A percentile compares a stretch with the other conserved stretches of the same genome.
These are phyloP conservation scores for Melanogaster broomeanus DNA, from an alignment of 768 basidiomycete species.

Conservation along the genomic window DNA sequence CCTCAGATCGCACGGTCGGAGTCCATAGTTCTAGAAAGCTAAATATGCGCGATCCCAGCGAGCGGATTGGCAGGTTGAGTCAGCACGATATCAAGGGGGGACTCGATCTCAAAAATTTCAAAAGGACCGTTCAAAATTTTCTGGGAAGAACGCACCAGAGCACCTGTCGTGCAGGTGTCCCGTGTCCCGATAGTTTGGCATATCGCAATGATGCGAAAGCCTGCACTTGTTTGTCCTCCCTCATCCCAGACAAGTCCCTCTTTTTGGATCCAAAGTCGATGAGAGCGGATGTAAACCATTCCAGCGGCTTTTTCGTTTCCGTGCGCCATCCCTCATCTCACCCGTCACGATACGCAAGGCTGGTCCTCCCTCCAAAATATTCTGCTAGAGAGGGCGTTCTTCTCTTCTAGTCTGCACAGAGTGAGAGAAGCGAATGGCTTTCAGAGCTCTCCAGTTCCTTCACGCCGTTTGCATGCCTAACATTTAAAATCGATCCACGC, in stretches of 20 bases:
- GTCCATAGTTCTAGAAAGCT: neutral
- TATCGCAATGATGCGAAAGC: too few species aligned
- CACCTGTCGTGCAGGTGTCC: constrained; percentile 22
- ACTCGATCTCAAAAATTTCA: constrained; percentile 21
- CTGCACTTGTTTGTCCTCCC: constrained; percentile 16
- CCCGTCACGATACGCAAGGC: constrained; percentile 5
- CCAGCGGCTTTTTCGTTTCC: constrained; percentile 30
- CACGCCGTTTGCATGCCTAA: constrained; percentile 14
- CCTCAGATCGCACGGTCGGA: neutral
- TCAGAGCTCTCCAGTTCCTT: constrained; percentile 15
- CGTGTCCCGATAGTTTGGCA: constrained; percentile 22
- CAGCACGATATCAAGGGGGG: constrained; percentile 5
- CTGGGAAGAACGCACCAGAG: constrained; percentile 8
- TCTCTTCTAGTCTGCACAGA: constrained; percentile 4
- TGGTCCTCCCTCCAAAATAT: constrained; percentile 7
- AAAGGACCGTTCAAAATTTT: constrained; percentile 18
- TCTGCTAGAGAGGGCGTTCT: constrained; percentile 9
- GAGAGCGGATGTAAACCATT: constrained; percentile 31
- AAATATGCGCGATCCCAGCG: neutral
- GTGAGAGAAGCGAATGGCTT: constrained; percentile 24
- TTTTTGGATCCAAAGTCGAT: constrained; percentile 24
- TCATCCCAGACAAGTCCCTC: constrained; percentile 20
- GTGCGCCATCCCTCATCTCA: constrained; percentile 21
- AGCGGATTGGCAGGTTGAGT: constrained; percentile 4
- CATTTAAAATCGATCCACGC: constrained; percentile 16